A percentile compares a stretch with the other conserved stretches of the same genome.
Evolutionary conservation across 352 stramenopile genomes (phyloP).

Genomic region (Paralagenidium karlingii): DNA sequence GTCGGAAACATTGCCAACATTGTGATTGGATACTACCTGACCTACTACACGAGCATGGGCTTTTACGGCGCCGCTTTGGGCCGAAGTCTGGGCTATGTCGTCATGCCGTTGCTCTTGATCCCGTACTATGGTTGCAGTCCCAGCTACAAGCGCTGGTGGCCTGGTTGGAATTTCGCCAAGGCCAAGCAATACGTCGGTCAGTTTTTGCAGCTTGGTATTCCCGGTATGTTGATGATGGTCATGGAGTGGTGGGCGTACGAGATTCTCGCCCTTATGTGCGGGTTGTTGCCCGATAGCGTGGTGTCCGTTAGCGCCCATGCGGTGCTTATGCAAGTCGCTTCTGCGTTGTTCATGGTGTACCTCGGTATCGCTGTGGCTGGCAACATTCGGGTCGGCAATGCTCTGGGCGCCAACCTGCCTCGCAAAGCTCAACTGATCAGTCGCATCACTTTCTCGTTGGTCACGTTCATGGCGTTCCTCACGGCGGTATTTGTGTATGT

Average conservation of each 20-base stretch:
- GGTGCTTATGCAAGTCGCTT: slow-evolving; percentile 48
- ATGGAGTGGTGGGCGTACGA: slow-evolving; percentile 66
- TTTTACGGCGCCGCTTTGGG: slow-evolving; percentile 68
- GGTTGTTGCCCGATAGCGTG: slow-evolving; percentile 31
- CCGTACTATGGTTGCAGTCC: slow-evolving; percentile 10
- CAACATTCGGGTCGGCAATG: slow-evolving; percentile 58
- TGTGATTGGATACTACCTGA: slow-evolving; percentile 49
- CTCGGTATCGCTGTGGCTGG: slow-evolving; percentile 30
- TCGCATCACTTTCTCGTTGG: slow-evolving; percentile 18
- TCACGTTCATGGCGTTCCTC: slow-evolving; percentile 14
- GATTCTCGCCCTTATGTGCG: slow-evolving; percentile 33
- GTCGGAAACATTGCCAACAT: slow-evolving; percentile 55
- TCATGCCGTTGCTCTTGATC: slow-evolving; percentile 23
- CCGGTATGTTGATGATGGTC: slow-evolving; percentile 39
- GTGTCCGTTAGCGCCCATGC: slow-evolving; percentile 44
- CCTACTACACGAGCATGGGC: slow-evolving; percentile 44
- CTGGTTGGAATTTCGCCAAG: slow-evolving; percentile 25
- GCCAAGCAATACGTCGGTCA: slow-evolving; percentile 16
- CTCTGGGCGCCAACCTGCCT: slow-evolving; percentile 26
- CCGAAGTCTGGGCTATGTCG: slow-evolving; percentile 37
- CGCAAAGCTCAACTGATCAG: slow-evolving; percentile 29
- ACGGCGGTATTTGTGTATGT: slow-evolving; percentile 20
- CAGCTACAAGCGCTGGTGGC: slow-evolving; percentile 25
- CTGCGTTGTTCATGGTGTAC: slow-evolving; percentile 51
- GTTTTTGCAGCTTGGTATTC: slow-evolving; percentile 34